Evolutionary conservation across 371 early-diverging fungal species (phyloP), one percentile per base, ranked within the genome.

Genomic region (Entomophthora muscae): DNA sequence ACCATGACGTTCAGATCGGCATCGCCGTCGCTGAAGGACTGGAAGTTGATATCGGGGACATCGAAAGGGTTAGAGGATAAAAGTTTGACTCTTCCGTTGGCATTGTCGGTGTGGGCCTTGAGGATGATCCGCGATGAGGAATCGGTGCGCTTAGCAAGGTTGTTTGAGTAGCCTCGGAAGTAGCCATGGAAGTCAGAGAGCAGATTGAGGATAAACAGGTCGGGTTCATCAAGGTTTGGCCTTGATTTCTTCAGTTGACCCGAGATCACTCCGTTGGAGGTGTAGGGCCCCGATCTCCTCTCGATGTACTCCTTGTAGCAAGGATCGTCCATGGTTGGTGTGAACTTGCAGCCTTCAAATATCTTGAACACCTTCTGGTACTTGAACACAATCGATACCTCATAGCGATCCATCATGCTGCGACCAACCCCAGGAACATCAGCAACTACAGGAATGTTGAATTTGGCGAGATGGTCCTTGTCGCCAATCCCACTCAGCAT

Each of bases 341-440:
- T n/a, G 30, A 52, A 63, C 22, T 52, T 52, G 31, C 63, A 63
- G 1, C 31, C 21, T 31, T 63, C 30, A 54, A 52, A 1, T 1
- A 63, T 29, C 5, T 24, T 53, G 22, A 63, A 53, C 28, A 7
- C 54, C 1, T 23, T 3, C 12, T 52, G n/a, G n/a, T 29, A 24
- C 10, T 52, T 13, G 7, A n/a, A 10, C 1, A 52, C 29, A 3
- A 53, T 5, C 12, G 53, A 21, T 2, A 24, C 31, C 29, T 63
- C 63, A 51, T 63, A n/a, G n/a, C n/a, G n/a, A n/a, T n/a, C n/a
- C n/a, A n/a, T n/a, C n/a, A n/a, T n/a, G n/a, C n/a, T n/a, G 3
- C 63, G 2, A 68, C 71, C 32, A 71, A 42, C 51, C 71, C 71
- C 42, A 64, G 63, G 55, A 71, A 66, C 71, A 68, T 68, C 52